These are phyloP conservation scores for Xylaria sp. DNA, from an alignment of 2,329 filamentous ascomycete species.

Conservation along the genomic window DNA sequence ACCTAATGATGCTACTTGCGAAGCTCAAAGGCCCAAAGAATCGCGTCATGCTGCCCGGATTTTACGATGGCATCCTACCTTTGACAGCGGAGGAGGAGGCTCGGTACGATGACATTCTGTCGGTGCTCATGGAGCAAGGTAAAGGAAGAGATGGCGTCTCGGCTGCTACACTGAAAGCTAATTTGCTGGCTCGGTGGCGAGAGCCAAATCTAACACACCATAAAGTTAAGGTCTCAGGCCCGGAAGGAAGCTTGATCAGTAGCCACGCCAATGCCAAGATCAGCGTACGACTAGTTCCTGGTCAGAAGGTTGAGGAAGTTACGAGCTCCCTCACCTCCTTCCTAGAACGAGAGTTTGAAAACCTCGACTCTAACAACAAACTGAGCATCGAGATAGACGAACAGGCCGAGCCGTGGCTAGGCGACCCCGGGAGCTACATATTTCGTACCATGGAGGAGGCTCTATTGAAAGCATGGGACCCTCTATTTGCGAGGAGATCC, in stretches of 20 bases:
- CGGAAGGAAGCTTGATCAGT: conserved; percentile 90
- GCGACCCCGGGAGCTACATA: conserved; percentile 87
- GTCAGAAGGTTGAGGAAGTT: conserved; percentile 84
- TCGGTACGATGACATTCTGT: conserved; percentile 83
- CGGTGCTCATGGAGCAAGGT: conserved; percentile 74
- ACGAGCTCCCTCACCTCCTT: conserved; percentile 70
- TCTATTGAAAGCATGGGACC: conserved; percentile 83
- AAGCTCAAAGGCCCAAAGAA: conserved; percentile 83
- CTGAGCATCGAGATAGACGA: conserved; percentile 87
- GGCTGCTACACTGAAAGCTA: conserved; percentile 75
- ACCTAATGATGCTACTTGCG: conserved; percentile 82
- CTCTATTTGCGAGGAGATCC: conserved; percentile 46
- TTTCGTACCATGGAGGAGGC: conserved; percentile 88
- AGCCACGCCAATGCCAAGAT: conserved; percentile 86
- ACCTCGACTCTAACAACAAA: conserved; percentile 79
- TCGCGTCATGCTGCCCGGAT: conserved; percentile 81
- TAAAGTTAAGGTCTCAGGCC: conserved; percentile 88
- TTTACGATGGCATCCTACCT: conserved; percentile 83
- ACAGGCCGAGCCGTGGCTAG: conserved; percentile 94
- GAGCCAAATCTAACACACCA: conserved; percentile 95
- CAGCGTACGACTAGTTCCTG: conserved; percentile 89
- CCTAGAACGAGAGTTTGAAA: conserved; percentile 71
- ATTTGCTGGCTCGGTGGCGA: conserved; percentile 91
- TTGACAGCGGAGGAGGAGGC: conserved; percentile 76
- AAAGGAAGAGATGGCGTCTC: conserved; percentile 56